Conservation (phyloP, 805 yeast genomes). For the Starmerella potacharoeniae region DNA sequence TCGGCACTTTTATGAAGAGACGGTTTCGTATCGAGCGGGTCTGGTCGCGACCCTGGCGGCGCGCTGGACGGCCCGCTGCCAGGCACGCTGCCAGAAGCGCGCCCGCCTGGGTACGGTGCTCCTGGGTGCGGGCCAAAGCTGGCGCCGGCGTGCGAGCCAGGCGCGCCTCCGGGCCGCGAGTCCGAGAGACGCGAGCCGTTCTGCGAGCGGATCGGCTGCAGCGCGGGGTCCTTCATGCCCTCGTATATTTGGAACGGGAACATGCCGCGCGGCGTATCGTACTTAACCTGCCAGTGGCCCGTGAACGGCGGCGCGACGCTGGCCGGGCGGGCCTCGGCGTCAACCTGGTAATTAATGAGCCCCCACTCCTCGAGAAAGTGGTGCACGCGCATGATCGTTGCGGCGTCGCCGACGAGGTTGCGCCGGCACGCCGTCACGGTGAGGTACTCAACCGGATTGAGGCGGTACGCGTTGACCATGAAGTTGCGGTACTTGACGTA, state of each 20-base stretch:
- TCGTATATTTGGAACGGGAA: conserved; percentile 83
- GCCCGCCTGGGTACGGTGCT: background rate
- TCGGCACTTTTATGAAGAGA: background rate
- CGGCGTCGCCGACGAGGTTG: conserved; percentile 83
- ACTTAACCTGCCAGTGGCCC: conserved; percentile 63
- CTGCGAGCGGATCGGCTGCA: conserved; percentile 12
- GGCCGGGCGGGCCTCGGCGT: conserved; percentile 57
- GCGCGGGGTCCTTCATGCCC: conserved; percentile 40
- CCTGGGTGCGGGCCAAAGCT: background rate
- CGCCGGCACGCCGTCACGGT: conserved; percentile 87
- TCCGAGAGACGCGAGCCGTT: background rate
- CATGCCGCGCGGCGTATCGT: conserved; percentile 84
- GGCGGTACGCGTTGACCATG: conserved; percentile 74
- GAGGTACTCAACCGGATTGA: conserved; percentile 80
- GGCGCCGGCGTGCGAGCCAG: background rate
- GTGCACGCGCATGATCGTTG: conserved; percentile 74
- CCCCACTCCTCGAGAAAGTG: conserved; percentile 86
- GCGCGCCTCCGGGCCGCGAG: background rate
- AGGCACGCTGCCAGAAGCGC: background rate
- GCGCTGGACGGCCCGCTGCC: no score
- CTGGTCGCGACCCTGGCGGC: no score
- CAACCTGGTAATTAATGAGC: conserved; percentile 81
- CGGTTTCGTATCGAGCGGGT: no score
- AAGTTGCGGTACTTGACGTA: conserved; percentile 77
- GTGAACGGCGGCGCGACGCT: conserved; percentile 60